Percentiles rank a stretch among this genome's conserved stretches.
Evolutionary conservation across 2,329 filamentous ascomycete genomes (phyloP).

Genomic region (Epicoccum sorghinum): DNA sequence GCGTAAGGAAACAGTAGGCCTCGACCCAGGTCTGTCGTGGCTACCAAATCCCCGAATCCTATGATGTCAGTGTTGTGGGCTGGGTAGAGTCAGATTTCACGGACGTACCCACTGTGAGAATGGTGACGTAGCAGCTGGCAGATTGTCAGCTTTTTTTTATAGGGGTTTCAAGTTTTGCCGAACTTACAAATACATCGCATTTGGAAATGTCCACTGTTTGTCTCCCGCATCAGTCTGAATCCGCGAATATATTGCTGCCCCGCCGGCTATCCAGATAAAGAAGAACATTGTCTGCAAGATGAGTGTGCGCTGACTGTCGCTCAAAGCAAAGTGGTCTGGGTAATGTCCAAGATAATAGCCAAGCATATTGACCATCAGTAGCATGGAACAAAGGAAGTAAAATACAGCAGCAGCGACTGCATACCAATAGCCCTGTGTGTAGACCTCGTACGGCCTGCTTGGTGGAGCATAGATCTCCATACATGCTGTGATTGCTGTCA

Average conservation of each 20-base stretch:
- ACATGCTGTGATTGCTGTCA: conserved; percentile 69
- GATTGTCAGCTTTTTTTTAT: background rate
- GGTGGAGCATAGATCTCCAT: conserved; percentile 67
- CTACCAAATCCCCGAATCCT: conserved; percentile 60
- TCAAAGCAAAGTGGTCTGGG: conserved; percentile 76
- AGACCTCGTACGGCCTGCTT: conserved; percentile 56
- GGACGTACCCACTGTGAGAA: conserved; percentile 44
- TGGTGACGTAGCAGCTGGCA: conserved; percentile 46
- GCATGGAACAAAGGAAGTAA: conserved; percentile 78
- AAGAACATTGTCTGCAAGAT: conserved; percentile 91
- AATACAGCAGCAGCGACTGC: conserved; percentile 78
- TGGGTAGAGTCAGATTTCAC: background rate
- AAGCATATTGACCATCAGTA: conserved; percentile 79
- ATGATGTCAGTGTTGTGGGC: background rate
- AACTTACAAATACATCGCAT: conserved; percentile 54
- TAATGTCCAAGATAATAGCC: conserved; percentile 80
- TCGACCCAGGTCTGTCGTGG: conserved; percentile 63
- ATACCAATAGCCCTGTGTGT: conserved; percentile 88
- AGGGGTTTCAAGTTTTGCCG: no score
- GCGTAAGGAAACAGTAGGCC: conserved; percentile 83
- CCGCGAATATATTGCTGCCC: conserved; percentile 74
- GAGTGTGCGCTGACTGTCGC: conserved; percentile 80
- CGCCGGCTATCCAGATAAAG: conserved; percentile 79
- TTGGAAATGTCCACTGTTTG: conserved; percentile 71
- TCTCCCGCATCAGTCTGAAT: conserved; percentile 61